Percentiles rank a stretch among this genome's conserved stretches.
Conservation (phyloP, 2,329 filamentous ascomycete species). For the Neocatenulostroma microsporum region DNA sequence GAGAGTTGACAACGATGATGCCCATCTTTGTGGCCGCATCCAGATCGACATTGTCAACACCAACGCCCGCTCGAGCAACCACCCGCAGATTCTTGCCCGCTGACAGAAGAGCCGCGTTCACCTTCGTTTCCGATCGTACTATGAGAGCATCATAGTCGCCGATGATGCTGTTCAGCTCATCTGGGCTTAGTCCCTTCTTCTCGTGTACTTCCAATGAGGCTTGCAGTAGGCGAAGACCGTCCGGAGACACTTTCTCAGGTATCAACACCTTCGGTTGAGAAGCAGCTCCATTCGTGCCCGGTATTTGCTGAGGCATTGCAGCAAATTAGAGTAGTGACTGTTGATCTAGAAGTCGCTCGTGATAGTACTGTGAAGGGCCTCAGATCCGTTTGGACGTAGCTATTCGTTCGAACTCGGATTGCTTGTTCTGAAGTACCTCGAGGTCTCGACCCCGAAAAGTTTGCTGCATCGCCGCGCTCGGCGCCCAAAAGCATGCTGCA, state of each 20-base stretch:
- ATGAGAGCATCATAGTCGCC: conserved; percentile 67
- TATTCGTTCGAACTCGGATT: no score
- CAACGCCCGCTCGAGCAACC: conserved; percentile 72
- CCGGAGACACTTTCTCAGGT: conserved; percentile 71
- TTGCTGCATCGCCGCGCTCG: background rate
- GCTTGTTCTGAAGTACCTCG: no score
- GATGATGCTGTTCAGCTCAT: conserved; percentile 60
- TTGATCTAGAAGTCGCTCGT: no score
- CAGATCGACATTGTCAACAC: conserved; percentile 76
- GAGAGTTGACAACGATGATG: conserved; percentile 73
- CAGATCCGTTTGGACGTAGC: no score
- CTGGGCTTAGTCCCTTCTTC: conserved; percentile 52
- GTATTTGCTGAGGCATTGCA: conserved; percentile 1
- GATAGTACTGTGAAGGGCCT: no score
- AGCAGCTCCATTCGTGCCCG: background rate
- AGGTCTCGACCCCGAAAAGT: no score
- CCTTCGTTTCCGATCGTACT: conserved; percentile 73
- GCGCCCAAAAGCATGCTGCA: no score
- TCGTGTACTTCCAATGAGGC: conserved; percentile 63
- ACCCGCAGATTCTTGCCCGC: conserved; percentile 65
- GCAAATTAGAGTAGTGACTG: no score
- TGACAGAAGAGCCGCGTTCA: conserved; percentile 59
- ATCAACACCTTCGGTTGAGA: conserved; percentile 55
- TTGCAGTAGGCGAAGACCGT: conserved; percentile 63
- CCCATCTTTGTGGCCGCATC: conserved; percentile 62